Conservation (phyloP, 768 basidiomycete genomes). For the Hirschioporus abietinus region DNA sequence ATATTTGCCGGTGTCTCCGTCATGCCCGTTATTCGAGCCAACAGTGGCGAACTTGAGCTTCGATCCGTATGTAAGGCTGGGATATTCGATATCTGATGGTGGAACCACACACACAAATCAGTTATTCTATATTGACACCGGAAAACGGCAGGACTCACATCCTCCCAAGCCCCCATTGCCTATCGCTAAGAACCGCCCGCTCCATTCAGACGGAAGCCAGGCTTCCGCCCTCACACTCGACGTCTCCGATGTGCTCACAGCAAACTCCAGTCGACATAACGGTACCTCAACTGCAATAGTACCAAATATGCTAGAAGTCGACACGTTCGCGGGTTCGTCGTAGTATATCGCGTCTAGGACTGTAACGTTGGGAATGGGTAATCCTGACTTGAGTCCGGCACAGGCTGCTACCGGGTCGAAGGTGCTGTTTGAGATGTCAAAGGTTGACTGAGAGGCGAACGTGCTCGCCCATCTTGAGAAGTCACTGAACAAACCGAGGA, state of each 20-base stretch:
- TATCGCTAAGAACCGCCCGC: conserved; percentile 22
- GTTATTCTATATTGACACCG: neutral
- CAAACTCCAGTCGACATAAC: conserved; percentile 3
- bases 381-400: no score
- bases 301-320: conserved; percentile 10
- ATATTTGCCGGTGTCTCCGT: conserved; percentile 7
- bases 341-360: no score
- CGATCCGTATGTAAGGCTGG: conserved; percentile 16
- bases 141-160: conserved; percentile 8
- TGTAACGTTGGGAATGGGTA: no score
- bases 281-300: neutral
- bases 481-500: no score
- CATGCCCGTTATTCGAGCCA: conserved; percentile 18
- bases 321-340: no score
- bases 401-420: no score
- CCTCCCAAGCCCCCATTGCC: conserved; percentile 26
- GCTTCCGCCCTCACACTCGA: conserved; percentile 18
- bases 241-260: neutral
- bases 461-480: no score
- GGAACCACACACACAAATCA: neutral
- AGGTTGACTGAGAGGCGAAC: no score
- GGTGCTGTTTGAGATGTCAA: no score
- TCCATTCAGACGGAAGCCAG: conserved; percentile 27
- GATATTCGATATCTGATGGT: conserved; percentile 20
- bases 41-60: conserved; percentile 20